Evolutionary conservation across 225 moss, liverwort and hornwort genomes (phyloP), one percentile per base, ranked within the genome.

Genomic region (Marchantia paleacea): DNA sequence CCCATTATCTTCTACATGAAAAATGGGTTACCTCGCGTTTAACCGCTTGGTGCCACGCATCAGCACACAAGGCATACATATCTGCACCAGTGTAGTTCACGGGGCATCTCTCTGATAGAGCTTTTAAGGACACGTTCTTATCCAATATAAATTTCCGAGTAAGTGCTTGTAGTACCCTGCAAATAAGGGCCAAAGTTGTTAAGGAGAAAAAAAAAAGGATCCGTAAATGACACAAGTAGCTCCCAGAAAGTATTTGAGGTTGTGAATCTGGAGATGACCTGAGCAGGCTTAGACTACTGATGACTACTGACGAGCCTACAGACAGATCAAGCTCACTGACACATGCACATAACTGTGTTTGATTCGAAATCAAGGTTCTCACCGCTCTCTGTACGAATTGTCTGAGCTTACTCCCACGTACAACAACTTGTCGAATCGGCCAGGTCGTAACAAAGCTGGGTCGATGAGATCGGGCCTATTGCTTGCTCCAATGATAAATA

Each of bases 1-100:
- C 25, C 16, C 0, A 3, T 74, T 0, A 29, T 74, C 26, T 28
- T 12, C 7, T 29, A 7, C 2, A 50, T 10, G 55, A 7, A 22
- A 20, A 12, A n/a, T 28, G 60, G 29, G 12, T 50, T 91, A 99
- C 99, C 95, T 99, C 92, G 75, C 90, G 87, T 79, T 99, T 99
- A n/a, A 91, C 95, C 81, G 94, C 99, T 80, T 95, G 95, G 80
- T 91, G 92, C 99, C 99, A 99, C 73, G 99, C 99, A 90, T 99
- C 99, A 66, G 99, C 99, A 86, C 99, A 99, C 22, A 99, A 88
- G 8, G 99, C 99, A 80, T 99, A 99, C 80, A 99, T 87, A 75
- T 99, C 99, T 84, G 99, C 99, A 78, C 99, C 99, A 31, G 95
- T 95, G 61, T 92, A 99, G 86, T 90, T 99, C 39, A 83, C 84